Base-by-base conservation (phyloP, 495 filamentous ascomycete genomes). In the Cudoniella acicularis region DNA sequence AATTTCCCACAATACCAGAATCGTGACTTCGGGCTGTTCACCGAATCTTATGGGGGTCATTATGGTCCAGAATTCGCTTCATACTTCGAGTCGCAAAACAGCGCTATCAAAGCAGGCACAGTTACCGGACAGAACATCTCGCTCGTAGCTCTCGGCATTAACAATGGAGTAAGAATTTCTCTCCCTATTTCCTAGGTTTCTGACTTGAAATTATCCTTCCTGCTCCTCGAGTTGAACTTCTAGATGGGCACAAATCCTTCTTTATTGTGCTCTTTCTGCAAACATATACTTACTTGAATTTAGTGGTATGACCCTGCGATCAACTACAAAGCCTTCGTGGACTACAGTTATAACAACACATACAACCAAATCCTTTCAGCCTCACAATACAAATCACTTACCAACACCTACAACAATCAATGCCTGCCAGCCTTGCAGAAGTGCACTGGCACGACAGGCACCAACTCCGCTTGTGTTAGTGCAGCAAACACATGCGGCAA, bases 21-120 rank as follows among this genome's bases (percentile, higher is more conserved):
- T 55, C 75, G 79, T 8, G 72, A 82, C 53, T 83, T 84, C 61
- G 77, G 76, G 3, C 68, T 83, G 41, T 81, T 78, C 67, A 82
- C 79, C 3, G 73, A 83, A 68, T 80, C 77, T 0, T 84, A 84
- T 56, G 81, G 81, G 20, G 81, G 80, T 4, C 80, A 82, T 59
- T 84, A 82, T 54, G 75, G 73, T 1, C 82, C 81, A 11, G 79
- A 75, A 45, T 83, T 83, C 56, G 73, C 75, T 2, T 59, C 70
- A 30, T 81, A 83, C 61, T 77, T 83, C 54, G 63, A 77, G 51
- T 55, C 75, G 10, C 79, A 83, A 64, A 85, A 85, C 61, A 64
- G 68, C 3, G 75, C 68, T 10, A 74, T 80, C 52, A 61, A 64
- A 20, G 54, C 59, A 10, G 77, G 77, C 2, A 63, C 63, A 6